Base-by-base conservation (phyloP, 805 yeast species). In the Yarrowia sp. region DNA sequence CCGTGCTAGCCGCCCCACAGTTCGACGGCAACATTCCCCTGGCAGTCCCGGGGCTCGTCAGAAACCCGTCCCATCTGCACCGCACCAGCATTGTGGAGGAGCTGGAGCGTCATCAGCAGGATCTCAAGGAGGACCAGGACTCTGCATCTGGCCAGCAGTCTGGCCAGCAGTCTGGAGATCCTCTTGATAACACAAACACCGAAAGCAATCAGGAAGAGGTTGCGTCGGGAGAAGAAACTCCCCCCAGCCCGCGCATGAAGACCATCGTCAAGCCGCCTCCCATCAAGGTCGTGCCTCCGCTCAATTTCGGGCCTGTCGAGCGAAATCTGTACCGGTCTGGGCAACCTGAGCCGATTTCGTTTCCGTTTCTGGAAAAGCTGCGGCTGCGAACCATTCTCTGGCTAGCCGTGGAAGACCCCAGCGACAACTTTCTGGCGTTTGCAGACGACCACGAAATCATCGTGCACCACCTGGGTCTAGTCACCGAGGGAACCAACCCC, bases 351-450 rank as follows among this genome's bases (percentile, higher is more conserved):
- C 87, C 92, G n/a, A 87, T 93, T 65, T 95, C 92, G 74, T 92
- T 92, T 76, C 87, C 93, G 58, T 95, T 93, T 72, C 76, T 95
- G 35, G 81, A 85, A 66, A 88, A 89, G 68, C 79, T 93, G 67
- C 81, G 88, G 65, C 79, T 93, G 62, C 85, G 85, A 65, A 88
- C 96, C 4, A 88, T 95, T 35, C 83, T 95, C 6, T 93, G 99
- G 99, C 80, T 95, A 49, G 97, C 98, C 1, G 88, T 89, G 38
- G 99, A 93, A 73, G 99, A 93, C 74, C 99, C 99, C 0, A 88
- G 85, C 67, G 98, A 93, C 71, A 89, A 87, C 58, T 84, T 95
- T 68, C 77, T 92, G 63, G 92, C 87, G 71, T 95, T 90, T 74
- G 89, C 92, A 51, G 90, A 87, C 66, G 83, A 81, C 22, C 81